These are phyloP conservation scores for Rugonectria rugulosa DNA, from an alignment of 2,329 filamentous ascomycete species.

Conservation along the genomic window DNA sequence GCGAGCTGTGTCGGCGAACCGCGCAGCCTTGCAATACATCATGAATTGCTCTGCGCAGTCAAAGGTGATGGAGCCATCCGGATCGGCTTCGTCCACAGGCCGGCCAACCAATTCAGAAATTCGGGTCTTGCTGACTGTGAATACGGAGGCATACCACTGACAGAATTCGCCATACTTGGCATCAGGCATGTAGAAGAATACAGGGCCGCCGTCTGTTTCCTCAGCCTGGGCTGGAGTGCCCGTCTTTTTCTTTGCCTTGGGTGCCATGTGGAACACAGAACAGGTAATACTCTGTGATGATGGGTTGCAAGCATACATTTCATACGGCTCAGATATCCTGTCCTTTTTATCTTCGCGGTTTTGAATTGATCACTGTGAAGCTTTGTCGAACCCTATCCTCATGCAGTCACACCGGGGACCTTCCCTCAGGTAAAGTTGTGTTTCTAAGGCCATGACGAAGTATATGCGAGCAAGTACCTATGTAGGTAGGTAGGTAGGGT, in stretches of 20 bases:
- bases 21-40: constrained; percentile 51
- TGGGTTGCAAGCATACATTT: too few species aligned
- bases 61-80: constrained; percentile 38
- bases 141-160: constrained; percentile 44
- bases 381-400: too few species aligned
- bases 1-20: constrained; percentile 41
- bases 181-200: constrained; percentile 45
- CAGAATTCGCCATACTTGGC: constrained; percentile 44
- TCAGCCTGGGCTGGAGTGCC: neutral
- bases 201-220: constrained; percentile 18
- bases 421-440: too few species aligned
- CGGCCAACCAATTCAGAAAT: constrained; percentile 41
- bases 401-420: too few species aligned
- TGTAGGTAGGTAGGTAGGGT: too few species aligned
- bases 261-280: too few species aligned
- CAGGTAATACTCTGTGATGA: too few species aligned
- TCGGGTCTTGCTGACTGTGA: constrained; percentile 38
- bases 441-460: too few species aligned
- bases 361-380: too few species aligned
- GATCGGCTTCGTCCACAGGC: constrained; percentile 22
- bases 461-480: too few species aligned
- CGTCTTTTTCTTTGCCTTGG: neutral
- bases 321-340: too few species aligned
- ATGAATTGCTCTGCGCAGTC: constrained; percentile 50
- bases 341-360: too few species aligned